These are phyloP conservation scores for Monilinia polystroma DNA, from an alignment of 2,329 filamentous ascomycete species.

Conservation along the genomic window DNA sequence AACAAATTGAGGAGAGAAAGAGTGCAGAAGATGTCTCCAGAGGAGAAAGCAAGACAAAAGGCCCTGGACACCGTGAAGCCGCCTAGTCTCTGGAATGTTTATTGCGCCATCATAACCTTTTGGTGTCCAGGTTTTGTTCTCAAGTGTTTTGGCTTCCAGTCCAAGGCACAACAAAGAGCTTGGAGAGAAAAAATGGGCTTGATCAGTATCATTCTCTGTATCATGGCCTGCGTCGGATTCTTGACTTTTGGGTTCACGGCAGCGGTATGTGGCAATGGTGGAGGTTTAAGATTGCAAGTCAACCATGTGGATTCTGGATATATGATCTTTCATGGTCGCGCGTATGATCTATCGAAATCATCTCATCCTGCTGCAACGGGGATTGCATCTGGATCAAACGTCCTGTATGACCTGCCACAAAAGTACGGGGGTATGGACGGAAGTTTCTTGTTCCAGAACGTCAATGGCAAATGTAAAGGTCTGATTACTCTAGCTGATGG, in stretches of 20 bases:
- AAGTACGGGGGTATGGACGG: constrained; percentile 87
- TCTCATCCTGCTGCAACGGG: constrained; percentile 78
- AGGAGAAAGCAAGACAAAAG: constrained; percentile 57
- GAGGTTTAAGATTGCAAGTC: constrained; percentile 68
- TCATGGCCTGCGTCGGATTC: constrained; percentile 89
- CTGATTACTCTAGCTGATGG: constrained; percentile 70
- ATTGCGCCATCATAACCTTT: constrained; percentile 91
- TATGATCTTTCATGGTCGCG: constrained; percentile 94
- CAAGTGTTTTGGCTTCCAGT: constrained; percentile 78
- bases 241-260: constrained; percentile 95
- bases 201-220: constrained; percentile 85
- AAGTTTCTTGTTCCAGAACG: constrained; percentile 97
- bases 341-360: constrained; percentile 78
- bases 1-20: constrained; percentile 44
- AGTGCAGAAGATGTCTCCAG: constrained; percentile 65
- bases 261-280: constrained; percentile 75
- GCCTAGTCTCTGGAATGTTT: constrained; percentile 90
- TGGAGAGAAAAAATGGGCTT: constrained; percentile 99
- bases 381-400: constrained; percentile 71
- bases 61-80: constrained; percentile 66
- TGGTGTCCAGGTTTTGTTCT: constrained; percentile 88
- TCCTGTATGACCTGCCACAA: constrained; percentile 80
- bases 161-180: constrained; percentile 83
- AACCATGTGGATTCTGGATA: constrained; percentile 80
- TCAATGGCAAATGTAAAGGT: constrained; percentile 94